Base-by-base conservation (phyloP, 2,329 filamentous ascomycete species). In the Lachnellula suecica region DNA sequence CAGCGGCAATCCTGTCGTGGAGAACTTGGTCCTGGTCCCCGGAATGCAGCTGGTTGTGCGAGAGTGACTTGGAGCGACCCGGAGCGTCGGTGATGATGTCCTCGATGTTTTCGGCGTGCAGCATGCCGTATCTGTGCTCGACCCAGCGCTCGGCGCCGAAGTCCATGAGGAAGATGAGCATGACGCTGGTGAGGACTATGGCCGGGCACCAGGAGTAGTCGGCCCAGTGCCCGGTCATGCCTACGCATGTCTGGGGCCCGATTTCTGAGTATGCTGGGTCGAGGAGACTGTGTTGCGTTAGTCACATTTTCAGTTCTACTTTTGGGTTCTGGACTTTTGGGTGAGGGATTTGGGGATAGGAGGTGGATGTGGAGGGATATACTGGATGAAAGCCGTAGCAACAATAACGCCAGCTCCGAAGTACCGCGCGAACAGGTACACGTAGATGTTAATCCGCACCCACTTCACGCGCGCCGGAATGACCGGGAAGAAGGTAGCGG, bases 381-480 rank as follows among this genome's bases (percentile, higher is more conserved):
- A 66, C 62, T 91, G 88, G 55, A 91, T 88, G 66, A 91, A 91
- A 1, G 88, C 86, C 1, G 88, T 91, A 1, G 87, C 85, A 52
- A 91, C 77, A 61, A 91, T 91, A 51, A 91, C 87, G 24, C 88
- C 88, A 3, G 86, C 87, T 44, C 88, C 88, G 60, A 91, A 89
- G 70, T 87, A 90, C 66, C 73, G 19, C 63, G 73, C 44, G 59
- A 87, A 74, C 63, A 89, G 85, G 69, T 89, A 91, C 1, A 81
- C 76, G 73, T 83, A 87, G 49, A 79, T 75, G 0, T 85, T 84
- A 2, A 89, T 72, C 2, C 77, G 76, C 2, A 84, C 59, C 27
- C 77, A 75, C 47, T 70, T 72, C 47, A 85, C 77, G 34, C 79
- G 78, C 22, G 81, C 79, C 15, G 89, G 83, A 47, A 84, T 71